These are phyloP conservation scores for Ambrosiella cleistominuta DNA, from an alignment of 2,329 filamentous ascomycete genomes.

Conservation along the genomic window DNA sequence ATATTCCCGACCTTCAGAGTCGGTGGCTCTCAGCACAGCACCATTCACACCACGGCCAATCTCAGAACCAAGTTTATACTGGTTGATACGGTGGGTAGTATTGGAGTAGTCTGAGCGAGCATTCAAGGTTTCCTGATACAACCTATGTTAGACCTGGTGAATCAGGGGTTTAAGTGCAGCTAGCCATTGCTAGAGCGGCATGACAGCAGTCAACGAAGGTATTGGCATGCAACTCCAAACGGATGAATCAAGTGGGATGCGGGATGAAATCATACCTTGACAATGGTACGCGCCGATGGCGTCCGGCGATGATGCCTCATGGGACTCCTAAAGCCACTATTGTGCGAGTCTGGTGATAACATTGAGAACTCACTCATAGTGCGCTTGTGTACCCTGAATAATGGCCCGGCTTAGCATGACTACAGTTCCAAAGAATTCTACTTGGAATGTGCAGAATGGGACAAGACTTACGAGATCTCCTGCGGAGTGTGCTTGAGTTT, in stretches of 20 bases:
- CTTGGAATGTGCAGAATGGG: not conserved
- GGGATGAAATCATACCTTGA: constrained; percentile 30
- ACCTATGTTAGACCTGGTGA: not conserved
- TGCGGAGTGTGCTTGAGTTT: not conserved
- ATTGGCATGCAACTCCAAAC: not conserved
- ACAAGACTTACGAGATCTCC: constrained; percentile 4
- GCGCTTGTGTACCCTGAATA: constrained; percentile 10
- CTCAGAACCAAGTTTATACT: constrained; percentile 85
- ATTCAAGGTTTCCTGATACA: constrained; percentile 66
- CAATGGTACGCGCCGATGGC: constrained; percentile 37
- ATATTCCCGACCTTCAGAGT: constrained; percentile 86
- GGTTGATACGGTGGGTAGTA: constrained; percentile 78
- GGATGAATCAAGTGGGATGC: not conserved
- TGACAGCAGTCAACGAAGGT: not conserved
- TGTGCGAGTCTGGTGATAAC: constrained; percentile 8
- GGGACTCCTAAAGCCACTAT: constrained; percentile 23
- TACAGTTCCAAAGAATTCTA: not conserved
- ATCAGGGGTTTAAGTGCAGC: not conserved
- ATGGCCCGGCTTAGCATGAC: not conserved
- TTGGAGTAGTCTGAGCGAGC: constrained; percentile 79
- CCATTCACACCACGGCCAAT: constrained; percentile 95
- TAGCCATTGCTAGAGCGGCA: no score
- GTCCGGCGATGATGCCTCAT: constrained; percentile 40
- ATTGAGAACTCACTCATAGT: constrained; percentile 11
- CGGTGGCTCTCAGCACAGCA: constrained; percentile 73